Evolutionary conservation across 148 eudicot species (phyloP).

Genomic region (Camellia lanceoleosa): DNA sequence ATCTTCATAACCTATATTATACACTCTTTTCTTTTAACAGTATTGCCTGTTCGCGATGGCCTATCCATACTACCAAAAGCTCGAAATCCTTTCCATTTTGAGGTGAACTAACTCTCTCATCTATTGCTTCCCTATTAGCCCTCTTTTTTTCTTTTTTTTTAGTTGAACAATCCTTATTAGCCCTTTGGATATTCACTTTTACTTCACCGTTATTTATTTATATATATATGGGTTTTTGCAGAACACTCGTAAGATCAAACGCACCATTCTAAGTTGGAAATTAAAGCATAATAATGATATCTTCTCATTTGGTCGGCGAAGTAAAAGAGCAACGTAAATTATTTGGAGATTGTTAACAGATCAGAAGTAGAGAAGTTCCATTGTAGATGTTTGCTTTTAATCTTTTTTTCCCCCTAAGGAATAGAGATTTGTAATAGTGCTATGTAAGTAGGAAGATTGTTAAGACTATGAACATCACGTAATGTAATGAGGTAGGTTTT

Average conservation of each 20-base stretch:
- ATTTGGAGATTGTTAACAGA: background rate
- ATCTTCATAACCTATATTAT: background rate
- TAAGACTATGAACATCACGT: background rate
- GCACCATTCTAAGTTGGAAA: constrained; percentile 41
- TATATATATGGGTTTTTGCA: constrained; percentile 14
- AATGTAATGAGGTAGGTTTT: background rate
- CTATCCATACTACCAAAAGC: constrained; percentile 32
- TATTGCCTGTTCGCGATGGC: constrained; percentile 48
- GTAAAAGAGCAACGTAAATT: constrained; percentile 20
- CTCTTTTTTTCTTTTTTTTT: background rate
- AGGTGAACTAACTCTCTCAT: constrained; percentile 32
- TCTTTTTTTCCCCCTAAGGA: background rate
- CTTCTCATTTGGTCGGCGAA: constrained; percentile 30
- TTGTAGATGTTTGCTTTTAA: background rate
- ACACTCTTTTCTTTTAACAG: constrained; percentile 15
- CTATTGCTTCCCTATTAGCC: background rate
- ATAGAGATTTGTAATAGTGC: background rate
- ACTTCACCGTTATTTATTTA: background rate
- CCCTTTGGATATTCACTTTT: background rate
- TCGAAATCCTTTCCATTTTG: constrained; percentile 49
- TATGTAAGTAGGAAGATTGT: background rate
- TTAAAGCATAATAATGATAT: constrained; percentile 38
- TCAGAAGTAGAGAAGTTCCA: background rate
- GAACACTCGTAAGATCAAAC: constrained; percentile 36
- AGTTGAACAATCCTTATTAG: too few species aligned